phyloP scores from a whole-genome alignment of 2,329 filamentous ascomycete species.

The Daldinia eschscholtzii region DNA sequence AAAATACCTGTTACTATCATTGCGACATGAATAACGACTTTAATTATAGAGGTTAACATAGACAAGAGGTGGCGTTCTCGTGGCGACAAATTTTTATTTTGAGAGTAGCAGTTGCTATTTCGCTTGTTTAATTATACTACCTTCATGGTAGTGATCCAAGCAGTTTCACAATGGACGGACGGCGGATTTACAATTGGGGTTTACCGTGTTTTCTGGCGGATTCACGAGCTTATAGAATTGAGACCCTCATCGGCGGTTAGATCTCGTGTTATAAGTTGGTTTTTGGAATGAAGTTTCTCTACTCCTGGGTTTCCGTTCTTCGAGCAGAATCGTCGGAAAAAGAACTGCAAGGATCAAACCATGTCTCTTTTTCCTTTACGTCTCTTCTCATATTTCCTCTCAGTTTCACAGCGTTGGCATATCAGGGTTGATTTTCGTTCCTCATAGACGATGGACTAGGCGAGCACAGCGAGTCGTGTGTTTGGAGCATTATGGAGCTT shows the following conservation, averaged over 20 bases:
- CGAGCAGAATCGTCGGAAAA: slow-evolving; percentile 29
- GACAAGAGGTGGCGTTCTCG: slow-evolving; percentile 49
- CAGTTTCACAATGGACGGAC: slow-evolving; percentile 31
- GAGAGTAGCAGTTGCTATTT: slow-evolving; percentile 29
- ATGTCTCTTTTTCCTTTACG: slow-evolving; percentile 20
- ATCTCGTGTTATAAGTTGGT: slow-evolving; percentile 46
- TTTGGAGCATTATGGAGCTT: slow-evolving; percentile 35
- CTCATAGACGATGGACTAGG: slow-evolving; percentile 41
- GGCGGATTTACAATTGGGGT: slow-evolving; percentile 33
- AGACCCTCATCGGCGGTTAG: slow-evolving; percentile 50
- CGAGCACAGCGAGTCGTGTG: slow-evolving; percentile 28
- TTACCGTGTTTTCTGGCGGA: slow-evolving; percentile 38
- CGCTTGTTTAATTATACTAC: slow-evolving; percentile 47
- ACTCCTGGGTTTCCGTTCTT: slow-evolving; percentile 33
- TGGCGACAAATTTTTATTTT: slow-evolving; percentile 34
- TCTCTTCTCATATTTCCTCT: slow-evolving; percentile 32
- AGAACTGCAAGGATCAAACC: slow-evolving; percentile 18
- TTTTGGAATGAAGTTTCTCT: slow-evolving; percentile 34
- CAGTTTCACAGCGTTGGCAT: slow-evolving; percentile 39
- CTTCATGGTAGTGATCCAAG: slow-evolving; percentile 34
- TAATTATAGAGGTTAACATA: slow-evolving; percentile 51
- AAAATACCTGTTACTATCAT: slow-evolving; percentile 27
- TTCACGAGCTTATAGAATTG: slow-evolving; percentile 51
- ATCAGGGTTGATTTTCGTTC: slow-evolving; percentile 31
- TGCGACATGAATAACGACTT: slow-evolving; percentile 52